Evolutionary conservation across 2,329 filamentous ascomycete species (phyloP), one percentile per base, ranked within the genome.

Genomic region (Gliomastix tumulicola): DNA sequence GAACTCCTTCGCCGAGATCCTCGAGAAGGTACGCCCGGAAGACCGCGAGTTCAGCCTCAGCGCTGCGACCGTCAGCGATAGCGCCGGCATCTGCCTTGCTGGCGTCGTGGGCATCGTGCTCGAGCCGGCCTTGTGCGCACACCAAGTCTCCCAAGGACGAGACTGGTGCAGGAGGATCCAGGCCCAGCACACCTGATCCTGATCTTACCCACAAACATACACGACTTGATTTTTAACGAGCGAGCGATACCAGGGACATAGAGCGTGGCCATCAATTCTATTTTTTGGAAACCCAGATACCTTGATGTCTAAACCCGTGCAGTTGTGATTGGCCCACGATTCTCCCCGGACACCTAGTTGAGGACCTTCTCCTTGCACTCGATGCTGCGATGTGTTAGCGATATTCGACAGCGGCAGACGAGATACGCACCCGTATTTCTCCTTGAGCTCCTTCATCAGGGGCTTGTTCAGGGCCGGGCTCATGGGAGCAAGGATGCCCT

Each of bases 1-100:
- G 41, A 94, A 90, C 51, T 95, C 89, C 0, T 98, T 97, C 59
- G 88, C 89, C 1, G 86, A 94, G 55, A 96, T 98, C 43, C 83
- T 88, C 56, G 88, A 96, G 50, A 79, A 81, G 7, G 80, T 96
- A 2, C 78, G 80, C 0, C 66, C 72, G 5, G 75, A 79, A 21
- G 88, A 96, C 36, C 74, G 90, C 6, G 92, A 98, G 61, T 97
- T 97, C 53, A 94, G 87, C 41, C 65, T 98, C 2, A 81, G 86
- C 0, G 90, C 89, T 0, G 92, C 88, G 4, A 94, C 84, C 19
- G 90, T 96, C 28, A 94, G 88, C 54, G 92, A 97, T 56, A 92
- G 86, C 28, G 89, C 68, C 0, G 90, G 92, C 0, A 94, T 97
- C 22, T 95, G 87, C 53, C 72, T 94, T 11, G 90, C 90, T 1